phyloP scores from a whole-genome alignment of 306 rosid species.

The Quercus aquifolioides region DNA sequence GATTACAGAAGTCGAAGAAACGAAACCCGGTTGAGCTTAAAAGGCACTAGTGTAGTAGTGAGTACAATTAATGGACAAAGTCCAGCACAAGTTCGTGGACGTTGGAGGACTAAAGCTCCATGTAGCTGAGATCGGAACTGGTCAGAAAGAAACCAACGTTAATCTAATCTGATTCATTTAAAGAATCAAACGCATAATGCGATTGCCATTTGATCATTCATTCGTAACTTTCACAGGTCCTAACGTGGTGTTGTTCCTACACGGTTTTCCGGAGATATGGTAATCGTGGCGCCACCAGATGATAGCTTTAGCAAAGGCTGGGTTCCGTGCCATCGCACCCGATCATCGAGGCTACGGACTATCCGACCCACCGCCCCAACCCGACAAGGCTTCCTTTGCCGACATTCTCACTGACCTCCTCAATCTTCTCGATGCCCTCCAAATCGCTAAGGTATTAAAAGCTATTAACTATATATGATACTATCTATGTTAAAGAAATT shows the following conservation, averaged over 20 bases:
- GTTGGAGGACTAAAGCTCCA: conserved; percentile 47
- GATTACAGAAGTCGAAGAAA: no score
- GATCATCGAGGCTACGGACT: conserved; percentile 57
- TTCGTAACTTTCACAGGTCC: conserved; percentile 23
- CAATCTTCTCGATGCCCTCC: conserved; percentile 33
- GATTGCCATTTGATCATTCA: not conserved
- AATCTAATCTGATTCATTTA: no score
- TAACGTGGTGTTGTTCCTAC: conserved; percentile 49
- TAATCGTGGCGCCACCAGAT: conserved; percentile 67
- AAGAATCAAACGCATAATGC: no score
- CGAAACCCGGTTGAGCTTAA: no score
- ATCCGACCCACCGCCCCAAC: conserved; percentile 45
- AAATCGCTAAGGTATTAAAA: conserved; percentile 37
- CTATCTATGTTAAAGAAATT: not conserved
- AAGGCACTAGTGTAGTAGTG: no score
- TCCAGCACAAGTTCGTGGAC: conserved; percentile 40
- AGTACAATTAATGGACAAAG: conserved; percentile 32
- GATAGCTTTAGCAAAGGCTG: conserved; percentile 46
- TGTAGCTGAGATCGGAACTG: conserved; percentile 48
- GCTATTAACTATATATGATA: no score
- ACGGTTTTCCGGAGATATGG: conserved; percentile 69
- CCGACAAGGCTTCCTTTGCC: conserved; percentile 26
- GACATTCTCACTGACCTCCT: conserved; percentile 32
- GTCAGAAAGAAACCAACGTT: conserved; percentile 2
- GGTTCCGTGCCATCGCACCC: conserved; percentile 49